These are phyloP conservation scores for Candida neerlandica DNA, from an alignment of 1,139 yeast genomes.

Conservation along the genomic window DNA sequence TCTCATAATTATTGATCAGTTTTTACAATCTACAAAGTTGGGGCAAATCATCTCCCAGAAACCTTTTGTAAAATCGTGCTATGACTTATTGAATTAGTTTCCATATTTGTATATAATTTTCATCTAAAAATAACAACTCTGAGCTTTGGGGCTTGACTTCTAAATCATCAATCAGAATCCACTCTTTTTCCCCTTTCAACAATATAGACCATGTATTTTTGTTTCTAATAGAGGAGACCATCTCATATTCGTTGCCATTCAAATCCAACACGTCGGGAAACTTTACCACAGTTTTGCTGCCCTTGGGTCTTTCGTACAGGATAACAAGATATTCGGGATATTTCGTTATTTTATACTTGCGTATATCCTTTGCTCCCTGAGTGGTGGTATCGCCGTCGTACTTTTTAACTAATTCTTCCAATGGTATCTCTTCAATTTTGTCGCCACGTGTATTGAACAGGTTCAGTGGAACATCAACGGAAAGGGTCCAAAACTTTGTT, in stretches of 20 bases:
- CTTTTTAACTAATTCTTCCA: conserved; percentile 49
- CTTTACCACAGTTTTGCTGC: conserved; percentile 67
- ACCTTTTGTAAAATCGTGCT: conserved; percentile 15
- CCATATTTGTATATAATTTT: conserved; percentile 73
- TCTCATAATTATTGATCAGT: conserved; percentile 21
- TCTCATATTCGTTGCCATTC: conserved; percentile 5
- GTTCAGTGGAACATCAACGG: conserved; percentile 59
- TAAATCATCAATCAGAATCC: conserved; percentile 63
- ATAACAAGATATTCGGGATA: conserved; percentile 59
- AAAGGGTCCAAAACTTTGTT: conserved; percentile 59
- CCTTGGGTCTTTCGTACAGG: conserved; percentile 54
- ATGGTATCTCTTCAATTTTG: conserved; percentile 55
- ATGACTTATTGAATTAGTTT: conserved; percentile 24
- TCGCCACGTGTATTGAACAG: conserved; percentile 47
- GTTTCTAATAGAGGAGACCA: conserved; percentile 10
- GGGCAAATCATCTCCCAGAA: conserved; percentile 15
- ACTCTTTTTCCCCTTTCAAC: conserved; percentile 42
- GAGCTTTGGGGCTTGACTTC: conserved; percentile 48
- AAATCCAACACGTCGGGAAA: conserved; percentile 41
- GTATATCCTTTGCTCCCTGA: conserved; percentile 25
- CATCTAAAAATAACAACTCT: conserved; percentile 64
- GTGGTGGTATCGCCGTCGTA: conserved; percentile 35
- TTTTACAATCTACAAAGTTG: conserved; percentile 22
- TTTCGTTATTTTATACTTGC: conserved; percentile 38
- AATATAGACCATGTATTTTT: conserved; percentile 24